Percentiles rank a stretch among this genome's conserved stretches.
phyloP scores from a whole-genome alignment of 371 early-diverging fungal species.

The Entomophthora muscae region DNA sequence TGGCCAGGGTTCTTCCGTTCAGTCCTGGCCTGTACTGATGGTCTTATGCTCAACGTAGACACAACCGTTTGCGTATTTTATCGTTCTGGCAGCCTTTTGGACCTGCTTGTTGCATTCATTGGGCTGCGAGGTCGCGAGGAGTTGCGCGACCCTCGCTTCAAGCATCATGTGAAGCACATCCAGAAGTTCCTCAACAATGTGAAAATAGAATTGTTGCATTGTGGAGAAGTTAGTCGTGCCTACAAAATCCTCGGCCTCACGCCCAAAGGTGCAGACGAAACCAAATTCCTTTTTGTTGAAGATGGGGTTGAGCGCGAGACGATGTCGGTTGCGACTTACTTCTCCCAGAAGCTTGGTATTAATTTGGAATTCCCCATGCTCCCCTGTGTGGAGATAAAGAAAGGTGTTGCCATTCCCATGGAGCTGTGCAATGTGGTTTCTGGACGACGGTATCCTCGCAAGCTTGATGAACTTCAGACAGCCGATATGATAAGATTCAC shows the following conservation, averaged over 20 bases:
- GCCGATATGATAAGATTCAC: slow-evolving; percentile 85
- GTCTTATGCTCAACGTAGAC: slow-evolving; percentile 49
- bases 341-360: slow-evolving; percentile 37
- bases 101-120: neutral
- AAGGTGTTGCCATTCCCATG: slow-evolving; percentile 53
- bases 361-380: slow-evolving; percentile 51
- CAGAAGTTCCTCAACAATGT: neutral
- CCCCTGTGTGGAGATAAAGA: slow-evolving; percentile 62
- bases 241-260: slow-evolving; percentile 4
- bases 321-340: slow-evolving; percentile 57
- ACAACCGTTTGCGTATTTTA: slow-evolving; percentile 15
- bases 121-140: neutral
- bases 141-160: neutral
- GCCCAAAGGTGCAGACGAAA: neutral
- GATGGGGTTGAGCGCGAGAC: slow-evolving; percentile 11
- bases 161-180: neutral
- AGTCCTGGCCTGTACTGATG: slow-evolving; percentile 23
- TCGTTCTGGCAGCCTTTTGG: neutral
- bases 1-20: slow-evolving; percentile 67
- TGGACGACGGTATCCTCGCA: slow-evolving; percentile 57
- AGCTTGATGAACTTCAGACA: slow-evolving; percentile 65
- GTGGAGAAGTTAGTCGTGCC: neutral
- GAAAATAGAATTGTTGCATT: neutral
- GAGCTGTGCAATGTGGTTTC: slow-evolving; percentile 60
- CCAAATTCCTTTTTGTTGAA: neutral